Evolutionary conservation across 352 stramenopile genomes (phyloP).

Genomic region (Proteromonas lacertae): DNA sequence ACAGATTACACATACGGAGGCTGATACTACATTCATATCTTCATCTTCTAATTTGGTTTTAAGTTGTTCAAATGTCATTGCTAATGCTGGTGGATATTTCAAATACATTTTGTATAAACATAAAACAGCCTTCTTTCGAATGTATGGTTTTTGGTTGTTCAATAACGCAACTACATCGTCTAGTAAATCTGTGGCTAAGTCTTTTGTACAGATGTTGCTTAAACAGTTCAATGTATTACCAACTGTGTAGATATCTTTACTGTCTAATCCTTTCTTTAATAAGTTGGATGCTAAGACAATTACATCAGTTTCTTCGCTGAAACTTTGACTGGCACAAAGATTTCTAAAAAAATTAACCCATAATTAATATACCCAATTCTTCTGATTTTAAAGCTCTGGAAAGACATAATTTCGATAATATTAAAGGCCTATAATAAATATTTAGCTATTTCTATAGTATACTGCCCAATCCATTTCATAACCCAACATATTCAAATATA

Average conservation of each 20-base stretch:
- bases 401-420: constrained; percentile 83
- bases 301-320: constrained; percentile 82
- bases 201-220: constrained; percentile 85
- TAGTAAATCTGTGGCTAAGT: constrained; percentile 65
- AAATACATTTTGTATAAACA: constrained; percentile 94
- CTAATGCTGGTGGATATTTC: constrained; percentile 79
- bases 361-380: constrained; percentile 74
- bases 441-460: not conserved
- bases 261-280: constrained; percentile 75
- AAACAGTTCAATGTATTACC: constrained; percentile 87
- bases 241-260: constrained; percentile 53
- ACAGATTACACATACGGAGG: constrained; percentile 93
- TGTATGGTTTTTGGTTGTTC: constrained; percentile 61
- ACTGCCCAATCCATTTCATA: constrained; percentile 83
- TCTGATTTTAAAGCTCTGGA: constrained; percentile 61
- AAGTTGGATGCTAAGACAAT: constrained; percentile 90
- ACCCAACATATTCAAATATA: constrained; percentile 76
- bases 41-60: constrained; percentile 75
- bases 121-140: constrained; percentile 89
- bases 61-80: constrained; percentile 83
- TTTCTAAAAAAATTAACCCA: constrained; percentile 22
- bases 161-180: constrained; percentile 55
- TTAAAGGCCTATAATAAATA: constrained; percentile 32
- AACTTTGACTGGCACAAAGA: constrained; percentile 19
- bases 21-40: constrained; percentile 65